Base-by-base conservation (phyloP, 225 moss, liverwort and hornwort species). In the Neckera pumila region DNA sequence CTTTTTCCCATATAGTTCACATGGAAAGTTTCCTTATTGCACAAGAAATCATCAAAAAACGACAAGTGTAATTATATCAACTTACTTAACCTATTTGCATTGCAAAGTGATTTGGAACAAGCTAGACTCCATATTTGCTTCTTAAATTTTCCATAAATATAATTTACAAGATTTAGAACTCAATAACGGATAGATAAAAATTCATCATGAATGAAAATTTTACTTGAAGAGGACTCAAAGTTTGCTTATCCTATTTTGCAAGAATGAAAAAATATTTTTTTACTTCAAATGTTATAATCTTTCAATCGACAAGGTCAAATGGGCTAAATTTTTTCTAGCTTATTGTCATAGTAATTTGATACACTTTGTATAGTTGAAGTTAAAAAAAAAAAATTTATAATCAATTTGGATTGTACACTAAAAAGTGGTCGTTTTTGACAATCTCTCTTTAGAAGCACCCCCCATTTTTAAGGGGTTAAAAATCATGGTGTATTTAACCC, bases 331-430 rank as follows among this genome's bases (percentile, higher is more conserved):
- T 5, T 65, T 65, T 36, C 3, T 2, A 19, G 11, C 6, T 36
- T 11, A n/a, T 36, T n/a, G 8, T 45, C 1, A 10, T 23, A 45
- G 3, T 26, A 8, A 5, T 40, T 1, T 25, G 14, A 2, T 42
- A 31, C 6, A 74, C 4, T 31, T 12, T 28, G 6, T 8, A 3
- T 1, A 0, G 1, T 16, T 27, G 0, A 27, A 27, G 3, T 5
- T 27, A 0, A 43, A 43, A 27, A 15, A 42, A 13, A 40, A 8
- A 2, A 0, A 5, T 8, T 9, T 40, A 16, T 3, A 9, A 27
- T 72, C 43, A 42, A 10, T 72, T 43, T 28, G 28, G 17, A 0
- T 2, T 28, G 17, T 73, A 17, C 1, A 45, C 6, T 28, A 2
- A 45, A 38, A n/a, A 10, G 3, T 15, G 6, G 2, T 17, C 43